Percentiles rank a stretch among this genome's conserved stretches.
These are phyloP conservation scores for Plenodomus biglobosus DNA, from an alignment of 2,329 filamentous ascomycete species.

Conservation along the genomic window DNA sequence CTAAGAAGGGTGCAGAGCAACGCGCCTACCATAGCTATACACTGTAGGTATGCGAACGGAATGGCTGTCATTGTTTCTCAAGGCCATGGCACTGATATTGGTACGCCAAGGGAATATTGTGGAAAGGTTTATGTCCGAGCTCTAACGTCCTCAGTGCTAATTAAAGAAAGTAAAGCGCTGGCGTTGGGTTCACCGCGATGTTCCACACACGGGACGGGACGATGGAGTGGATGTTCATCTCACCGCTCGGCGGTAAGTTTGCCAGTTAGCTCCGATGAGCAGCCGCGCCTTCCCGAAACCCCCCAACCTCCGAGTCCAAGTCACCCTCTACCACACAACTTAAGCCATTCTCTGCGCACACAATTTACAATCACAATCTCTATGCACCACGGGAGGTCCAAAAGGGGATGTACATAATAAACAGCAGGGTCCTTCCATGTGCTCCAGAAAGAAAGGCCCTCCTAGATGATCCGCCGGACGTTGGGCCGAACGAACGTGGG, in stretches of 20 bases:
- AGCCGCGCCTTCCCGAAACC: not conserved
- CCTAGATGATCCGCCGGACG: not conserved
- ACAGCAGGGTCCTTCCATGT: not conserved
- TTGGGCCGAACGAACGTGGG: not conserved
- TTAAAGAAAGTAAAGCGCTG: not conserved
- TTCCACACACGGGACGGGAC: constrained; percentile 1
- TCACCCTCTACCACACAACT: not conserved
- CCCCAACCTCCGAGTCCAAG: not conserved
- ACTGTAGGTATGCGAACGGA: no score
- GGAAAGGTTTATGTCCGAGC: not conserved
- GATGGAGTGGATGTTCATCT: constrained; percentile 5
- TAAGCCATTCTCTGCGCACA: not conserved
- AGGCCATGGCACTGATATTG: no score
- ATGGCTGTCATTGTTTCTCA: no score
- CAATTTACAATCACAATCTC: no score
- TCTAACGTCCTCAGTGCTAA: not conserved
- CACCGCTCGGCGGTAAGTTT: constrained; percentile 3
- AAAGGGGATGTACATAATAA: not conserved
- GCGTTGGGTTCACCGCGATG: not conserved
- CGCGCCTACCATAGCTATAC: no score
- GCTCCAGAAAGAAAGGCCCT: not conserved
- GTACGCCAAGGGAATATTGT: not conserved
- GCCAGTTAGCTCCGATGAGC: not conserved
- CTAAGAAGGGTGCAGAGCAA: no score
- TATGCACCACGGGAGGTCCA: no score